These are phyloP conservation scores for Panaeolus cyanescens DNA, from an alignment of 768 basidiomycete species.

Conservation along the genomic window DNA sequence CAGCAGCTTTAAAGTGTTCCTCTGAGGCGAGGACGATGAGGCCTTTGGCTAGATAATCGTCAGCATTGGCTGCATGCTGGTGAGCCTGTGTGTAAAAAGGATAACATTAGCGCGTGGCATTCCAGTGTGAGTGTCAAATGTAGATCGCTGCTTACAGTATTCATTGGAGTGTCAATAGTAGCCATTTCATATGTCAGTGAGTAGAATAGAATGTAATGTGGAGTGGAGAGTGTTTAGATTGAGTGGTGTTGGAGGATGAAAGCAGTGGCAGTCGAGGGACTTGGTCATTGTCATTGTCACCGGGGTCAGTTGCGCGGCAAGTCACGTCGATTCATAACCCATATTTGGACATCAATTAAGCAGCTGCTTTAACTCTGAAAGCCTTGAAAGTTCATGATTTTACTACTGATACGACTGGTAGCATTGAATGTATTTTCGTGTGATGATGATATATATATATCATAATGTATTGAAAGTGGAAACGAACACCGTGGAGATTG, in stretches of 20 bases:
- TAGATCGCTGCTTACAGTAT: constrained; percentile 39
- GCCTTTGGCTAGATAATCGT: constrained; percentile 67
- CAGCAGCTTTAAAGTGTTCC: constrained; percentile 76
- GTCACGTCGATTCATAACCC: constrained; percentile 1
- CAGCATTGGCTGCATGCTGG: constrained; percentile 79
- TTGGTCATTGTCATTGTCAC: background rate
- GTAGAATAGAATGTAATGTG: background rate
- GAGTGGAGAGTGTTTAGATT: background rate
- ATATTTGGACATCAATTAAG: background rate
- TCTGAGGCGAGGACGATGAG: constrained; percentile 72
- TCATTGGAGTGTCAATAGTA: constrained; percentile 51
- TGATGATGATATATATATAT: background rate
- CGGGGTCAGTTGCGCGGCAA: background rate
- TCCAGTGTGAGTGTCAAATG: constrained; percentile 1
- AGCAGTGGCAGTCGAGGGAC: background rate
- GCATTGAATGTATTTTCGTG: background rate
- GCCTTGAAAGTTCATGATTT: too few species aligned
- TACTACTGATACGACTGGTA: too few species aligned
- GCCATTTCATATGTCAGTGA: constrained; percentile 26
- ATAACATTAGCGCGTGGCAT: constrained; percentile 8
- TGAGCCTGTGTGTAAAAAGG: constrained; percentile 62
- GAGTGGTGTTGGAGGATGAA: background rate
- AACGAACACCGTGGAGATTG: background rate
- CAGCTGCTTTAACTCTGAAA: background rate
- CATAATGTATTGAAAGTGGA: background rate